Evolutionary conservation across 768 basidiomycete genomes (phyloP), one percentile per base, ranked within the genome.

Genomic region (Porphyrellus cyaneotinctus): DNA sequence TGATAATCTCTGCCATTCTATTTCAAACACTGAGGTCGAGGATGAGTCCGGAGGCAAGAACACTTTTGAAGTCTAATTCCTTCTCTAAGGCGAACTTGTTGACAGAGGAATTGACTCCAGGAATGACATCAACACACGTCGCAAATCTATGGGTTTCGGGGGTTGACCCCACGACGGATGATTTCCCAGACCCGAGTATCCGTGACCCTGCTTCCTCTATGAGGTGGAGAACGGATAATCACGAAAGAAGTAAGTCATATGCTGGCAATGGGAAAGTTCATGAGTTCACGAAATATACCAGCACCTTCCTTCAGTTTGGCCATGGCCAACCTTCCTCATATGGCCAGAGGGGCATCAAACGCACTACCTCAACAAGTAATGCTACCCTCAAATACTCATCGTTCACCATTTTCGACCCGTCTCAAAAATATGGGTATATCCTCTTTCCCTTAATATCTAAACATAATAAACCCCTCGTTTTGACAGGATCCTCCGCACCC

Each of bases 231-330:
- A 51, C 42, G 26, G 32, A 33, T 26, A 38, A 47, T 24, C 51
- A 41, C 22, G 32, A 39, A 23, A 46, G 58, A 20, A 51, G 65
- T 67, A 51, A 56, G 60, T 28, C 35, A 18, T 15, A 17, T 26
- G 22, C 7, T 17, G 6, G 26, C 9, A 31, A 28, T 12, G 8
- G 13, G 18, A 6, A 26, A 20, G 12, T 10, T 41, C 14, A 3
- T 4, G 15, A 30, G 13, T 33, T 54, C 37, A 58, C 30, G 17
- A 32, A 18, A 36, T 23, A 30, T 33, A 22, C 37, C 23, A 58
- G 62, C 38, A 10, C 51, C 56, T 17, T 57, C 60, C 14, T 55
- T 66, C 11, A 51, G 46, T 28, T 28, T 64, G 22, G 26, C 49
- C 5, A 26, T 51, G 36, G 13, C 47, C 20, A 42, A 24, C 33